phyloP scores from a whole-genome alignment of 768 basidiomycete genomes.

The Cystobasidium tubakii region DNA sequence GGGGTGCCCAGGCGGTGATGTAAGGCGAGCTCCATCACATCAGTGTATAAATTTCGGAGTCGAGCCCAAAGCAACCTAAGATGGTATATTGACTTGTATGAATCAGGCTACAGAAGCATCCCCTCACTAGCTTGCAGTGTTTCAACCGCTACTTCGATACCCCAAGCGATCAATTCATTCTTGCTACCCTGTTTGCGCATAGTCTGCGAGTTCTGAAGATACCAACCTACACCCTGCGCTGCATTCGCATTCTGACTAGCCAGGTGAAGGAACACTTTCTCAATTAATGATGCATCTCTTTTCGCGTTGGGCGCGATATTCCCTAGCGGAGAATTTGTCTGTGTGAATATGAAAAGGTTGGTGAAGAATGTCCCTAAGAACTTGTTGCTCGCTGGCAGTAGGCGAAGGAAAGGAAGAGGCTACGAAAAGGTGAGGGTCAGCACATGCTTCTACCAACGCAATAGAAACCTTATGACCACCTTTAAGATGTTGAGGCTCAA shows the following conservation, averaged over 20 bases:
- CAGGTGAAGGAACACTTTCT: conserved; percentile 28
- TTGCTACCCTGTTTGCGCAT: conserved; percentile 11
- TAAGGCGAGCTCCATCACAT: too few relatives aligned
- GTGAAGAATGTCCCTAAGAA: conserved; percentile 70
- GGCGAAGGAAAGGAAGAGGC: conserved; percentile 78
- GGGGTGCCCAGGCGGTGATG: too few relatives aligned
- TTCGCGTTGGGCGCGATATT: background rate
- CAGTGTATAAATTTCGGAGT: too few relatives aligned
- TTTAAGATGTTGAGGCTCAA: conserved; percentile 72
- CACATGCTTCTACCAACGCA: too few relatives aligned
- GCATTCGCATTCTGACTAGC: background rate
- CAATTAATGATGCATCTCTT: background rate
- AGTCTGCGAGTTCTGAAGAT: conserved; percentile 15
- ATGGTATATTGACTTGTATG: background rate
- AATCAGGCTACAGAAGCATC: background rate
- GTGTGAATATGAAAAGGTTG: conserved; percentile 67
- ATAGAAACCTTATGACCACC: conserved; percentile 53
- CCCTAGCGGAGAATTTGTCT: conserved; percentile 60
- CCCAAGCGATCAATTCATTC: conserved; percentile 30
- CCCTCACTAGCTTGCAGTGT: conserved; percentile 5
- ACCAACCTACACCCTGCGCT: conserved; percentile 31
- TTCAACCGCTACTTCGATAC: conserved; percentile 18
- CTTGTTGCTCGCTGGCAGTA: conserved; percentile 59
- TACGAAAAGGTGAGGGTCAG: conserved; percentile 47
- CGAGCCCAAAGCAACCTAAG: background rate